Evolutionary conservation across 1,284 basidiomycete species (phyloP).

Genomic region (Apiotrichum gracile): DNA sequence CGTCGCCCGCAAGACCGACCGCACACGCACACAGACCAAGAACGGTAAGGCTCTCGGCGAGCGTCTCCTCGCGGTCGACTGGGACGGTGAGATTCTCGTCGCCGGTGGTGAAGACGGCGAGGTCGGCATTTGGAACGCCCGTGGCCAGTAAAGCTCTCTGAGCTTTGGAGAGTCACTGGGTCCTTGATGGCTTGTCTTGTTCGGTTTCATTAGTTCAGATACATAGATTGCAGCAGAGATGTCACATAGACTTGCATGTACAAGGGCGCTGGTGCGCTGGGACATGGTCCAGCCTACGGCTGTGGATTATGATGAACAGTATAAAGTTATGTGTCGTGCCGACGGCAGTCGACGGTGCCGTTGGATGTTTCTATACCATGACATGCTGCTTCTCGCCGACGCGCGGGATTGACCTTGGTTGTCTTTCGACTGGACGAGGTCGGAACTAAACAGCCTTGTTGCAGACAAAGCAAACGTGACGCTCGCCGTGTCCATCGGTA

Average conservation of each 20-base stretch:
- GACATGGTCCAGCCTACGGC: neutral
- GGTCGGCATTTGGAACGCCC: slow-evolving; percentile 67
- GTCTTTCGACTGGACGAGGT: too few species aligned
- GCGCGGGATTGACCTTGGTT: too few species aligned
- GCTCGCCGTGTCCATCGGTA: neutral
- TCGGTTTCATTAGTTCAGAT: neutral
- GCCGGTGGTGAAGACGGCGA: slow-evolving; percentile 75
- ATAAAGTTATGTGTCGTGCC: too few species aligned
- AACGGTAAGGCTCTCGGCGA: slow-evolving; percentile 55
- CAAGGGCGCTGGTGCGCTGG: neutral
- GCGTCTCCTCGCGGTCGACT: slow-evolving; percentile 60
- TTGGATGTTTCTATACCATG: too few species aligned
- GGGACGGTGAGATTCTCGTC: slow-evolving; percentile 65
- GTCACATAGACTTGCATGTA: neutral
- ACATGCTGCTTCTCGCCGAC: too few species aligned
- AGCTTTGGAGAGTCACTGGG: too few species aligned
- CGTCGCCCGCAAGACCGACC: slow-evolving; percentile 18
- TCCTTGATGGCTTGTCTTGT: too few species aligned
- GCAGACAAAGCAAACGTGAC: neutral
- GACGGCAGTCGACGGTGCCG: neutral
- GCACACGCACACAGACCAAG: slow-evolving; percentile 37
- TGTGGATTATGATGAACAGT: too few species aligned
- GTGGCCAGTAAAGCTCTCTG: slow-evolving; percentile 28
- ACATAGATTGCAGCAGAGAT: neutral
- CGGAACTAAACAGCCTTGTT: neutral